Base-by-base conservation (phyloP, 345 rosid species). In the Erucastrum elatum region DNA sequence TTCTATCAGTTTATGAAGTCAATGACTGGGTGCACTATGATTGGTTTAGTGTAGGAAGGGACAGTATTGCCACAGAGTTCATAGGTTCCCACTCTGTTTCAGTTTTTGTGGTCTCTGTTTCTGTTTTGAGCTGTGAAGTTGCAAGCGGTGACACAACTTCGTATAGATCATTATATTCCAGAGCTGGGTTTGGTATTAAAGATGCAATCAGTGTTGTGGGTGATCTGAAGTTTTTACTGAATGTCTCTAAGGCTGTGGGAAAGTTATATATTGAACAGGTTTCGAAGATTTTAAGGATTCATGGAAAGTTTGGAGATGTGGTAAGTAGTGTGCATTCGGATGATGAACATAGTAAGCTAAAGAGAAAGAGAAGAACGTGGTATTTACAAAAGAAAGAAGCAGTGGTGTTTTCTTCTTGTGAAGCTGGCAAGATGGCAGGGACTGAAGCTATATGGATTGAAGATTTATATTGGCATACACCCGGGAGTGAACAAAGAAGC, bases 1-100 rank as follows among this genome's bases (percentile, higher is more conserved):
- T 21, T 21, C 98, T 95, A 83, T 86, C 98, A 31, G 99, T 98
- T 80, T 93, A 89, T 81, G 96, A 93, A 84, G 97, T 91, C 63
- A 93, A 97, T 86, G 46, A 39, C 46, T 8, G 46, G 46, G 46
- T 39, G 46, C 3, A 3, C 46, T 39, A 37, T 37, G 44, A 37
- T 37, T 9, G 44, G 44, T 37, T 37, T 35, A 35, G 41, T 35
- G 41, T 35, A 37, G 12, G 44, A 83, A 49, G 66, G 88, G 2
- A 74, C 88, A 15, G 74, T 84, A 55, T 70, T 94, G 68, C 80
- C 86, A 2, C 76, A 82, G 26, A 77, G 89, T 64, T 35, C 41
- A 35, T 35, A 35, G 41, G 41, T 35, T 35, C 41, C 41, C 41
- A 35, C 5, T 35, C 41, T 35, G 41, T 6, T 35, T 35, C 9